Evolutionary conservation across 2,329 filamentous ascomycete genomes (phyloP).

Genomic region (Aspergillus oerlinghausenensis): DNA sequence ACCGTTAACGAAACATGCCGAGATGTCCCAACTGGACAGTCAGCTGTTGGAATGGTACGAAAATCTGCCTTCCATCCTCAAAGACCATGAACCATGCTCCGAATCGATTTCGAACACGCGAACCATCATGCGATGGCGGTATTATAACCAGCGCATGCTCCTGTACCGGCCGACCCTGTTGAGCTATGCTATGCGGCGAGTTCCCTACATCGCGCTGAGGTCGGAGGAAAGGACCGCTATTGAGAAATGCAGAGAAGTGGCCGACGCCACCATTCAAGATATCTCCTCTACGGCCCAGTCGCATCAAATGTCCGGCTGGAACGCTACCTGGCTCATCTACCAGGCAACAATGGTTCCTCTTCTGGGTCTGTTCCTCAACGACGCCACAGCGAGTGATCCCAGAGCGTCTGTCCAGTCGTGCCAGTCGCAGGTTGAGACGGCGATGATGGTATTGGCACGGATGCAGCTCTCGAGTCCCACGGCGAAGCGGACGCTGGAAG

Average conservation of each 20-base stretch:
- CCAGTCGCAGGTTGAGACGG: constrained; percentile 54
- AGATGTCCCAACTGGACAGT: constrained; percentile 62
- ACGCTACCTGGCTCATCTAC: constrained; percentile 76
- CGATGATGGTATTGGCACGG: constrained; percentile 36
- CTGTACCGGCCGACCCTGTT: constrained; percentile 70
- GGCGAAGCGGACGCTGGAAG: constrained; percentile 59
- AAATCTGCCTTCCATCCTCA: constrained; percentile 62
- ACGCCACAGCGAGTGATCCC: constrained; percentile 50
- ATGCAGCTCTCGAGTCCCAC: constrained; percentile 64
- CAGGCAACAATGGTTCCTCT: constrained; percentile 76
- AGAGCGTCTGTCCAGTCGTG: constrained; percentile 50
- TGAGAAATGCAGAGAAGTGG: constrained; percentile 64
- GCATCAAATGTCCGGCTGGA: constrained; percentile 75
- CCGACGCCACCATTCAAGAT: constrained; percentile 66
- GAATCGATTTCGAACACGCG: constrained; percentile 66
- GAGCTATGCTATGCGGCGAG: constrained; percentile 54
- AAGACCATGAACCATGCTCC: constrained; percentile 62
- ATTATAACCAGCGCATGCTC: constrained; percentile 71
- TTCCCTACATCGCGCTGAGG: constrained; percentile 46
- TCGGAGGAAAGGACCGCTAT: constrained; percentile 65
- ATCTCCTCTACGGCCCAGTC: constrained; percentile 66
- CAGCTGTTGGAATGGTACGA: constrained; percentile 70
- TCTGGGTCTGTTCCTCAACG: constrained; percentile 59
- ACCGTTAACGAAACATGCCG: constrained; percentile 61
- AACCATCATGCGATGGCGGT: constrained; percentile 77